Percentiles rank a stretch among this genome's conserved stretches.
phyloP scores from a whole-genome alignment of 1,284 basidiomycete species.

The Gymnopus androsaceus region DNA sequence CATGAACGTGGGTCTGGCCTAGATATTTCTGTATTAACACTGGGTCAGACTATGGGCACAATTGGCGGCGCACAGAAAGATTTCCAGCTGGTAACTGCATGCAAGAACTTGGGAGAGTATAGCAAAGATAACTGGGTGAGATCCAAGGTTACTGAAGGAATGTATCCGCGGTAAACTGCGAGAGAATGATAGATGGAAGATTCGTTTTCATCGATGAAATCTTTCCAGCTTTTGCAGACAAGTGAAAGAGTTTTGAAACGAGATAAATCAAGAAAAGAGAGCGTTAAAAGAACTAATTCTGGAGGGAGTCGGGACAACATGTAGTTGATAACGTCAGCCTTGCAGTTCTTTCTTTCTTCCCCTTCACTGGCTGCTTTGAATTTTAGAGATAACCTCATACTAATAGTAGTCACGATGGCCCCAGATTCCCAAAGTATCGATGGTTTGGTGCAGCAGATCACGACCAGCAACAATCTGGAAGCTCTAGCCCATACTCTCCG shows the following conservation, averaged over 20 bases:
- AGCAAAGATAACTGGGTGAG: constrained; percentile 33
- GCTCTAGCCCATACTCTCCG: constrained; percentile 45
- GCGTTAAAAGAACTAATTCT: constrained; percentile 48
- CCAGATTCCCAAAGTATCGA: constrained; percentile 33
- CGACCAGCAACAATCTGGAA: constrained; percentile 35
- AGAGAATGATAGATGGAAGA: constrained; percentile 52
- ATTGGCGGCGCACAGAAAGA: constrained; percentile 50
- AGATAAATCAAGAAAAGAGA: constrained; percentile 49
- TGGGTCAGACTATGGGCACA: neutral
- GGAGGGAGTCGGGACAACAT: constrained; percentile 47
- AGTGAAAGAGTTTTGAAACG: constrained; percentile 36
- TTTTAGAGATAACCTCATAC: neutral
- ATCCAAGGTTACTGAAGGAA: constrained; percentile 29
- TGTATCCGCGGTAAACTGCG: constrained; percentile 50
- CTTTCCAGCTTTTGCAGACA: constrained; percentile 45
- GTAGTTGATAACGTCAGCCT: constrained; percentile 15
- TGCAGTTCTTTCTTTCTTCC: neutral
- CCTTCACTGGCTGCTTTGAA: neutral
- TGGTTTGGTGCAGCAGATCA: constrained; percentile 48
- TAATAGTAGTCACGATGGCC: constrained; percentile 19
- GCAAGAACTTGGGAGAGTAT: constrained; percentile 33
- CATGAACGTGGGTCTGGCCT: constrained; percentile 49
- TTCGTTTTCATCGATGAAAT: constrained; percentile 48
- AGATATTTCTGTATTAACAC: constrained; percentile 11
- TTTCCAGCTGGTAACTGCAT: constrained; percentile 49